Base-by-base conservation (phyloP, 179 eudicot species). In the Nepenthes alata region DNA sequence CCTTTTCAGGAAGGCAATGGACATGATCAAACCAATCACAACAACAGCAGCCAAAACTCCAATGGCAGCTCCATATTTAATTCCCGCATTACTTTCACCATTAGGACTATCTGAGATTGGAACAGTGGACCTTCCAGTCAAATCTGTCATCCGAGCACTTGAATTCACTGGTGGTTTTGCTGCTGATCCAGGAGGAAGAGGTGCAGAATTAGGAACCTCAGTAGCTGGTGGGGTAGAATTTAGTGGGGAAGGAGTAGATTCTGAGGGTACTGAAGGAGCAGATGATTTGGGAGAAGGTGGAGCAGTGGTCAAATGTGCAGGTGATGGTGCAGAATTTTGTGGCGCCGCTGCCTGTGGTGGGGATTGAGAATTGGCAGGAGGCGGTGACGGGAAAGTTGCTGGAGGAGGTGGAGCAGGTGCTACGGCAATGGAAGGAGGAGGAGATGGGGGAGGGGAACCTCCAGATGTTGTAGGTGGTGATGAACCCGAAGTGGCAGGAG, bases 41-140 rank as follows among this genome's bases (percentile, higher is more conserved):
- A 91, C 53, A 52, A 88, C 67, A 7, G 81, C 84, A 38, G 78
- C 80, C 63, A 80, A 72, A 58, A 71, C 53, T 44, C 89, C 94
- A 54, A 91, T 62, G 37, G 86, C 94, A 58, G 71, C 77, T 45
- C 68, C 86, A 63, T 35, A 74, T 65, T 57, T 69, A 15, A 38
- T 65, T 55, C 58, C 62, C 36, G 59, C 67, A 2, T 63, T 49
- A 58, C 45, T 50, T 15, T 0, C 58, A 53, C 55, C 38, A 44
- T 65, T 16, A 63, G 51, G 13, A 54, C 25, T 45, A 10, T 58
- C 12, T 67, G 58, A 10, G 54, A 47, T 11, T 1, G 36, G 65
- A 35, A 9, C 61, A 51, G 66, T 36, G 6, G 77, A 39, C 58
- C 61, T 55, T 35, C 59, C 59, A 16, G 72, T 59, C 35, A 44